Conservation (phyloP, 129 eudicot genomes). For the carrot (Daucus carota) region DH1_v3.0 NC_030384.2:43926001-43926500, state of each 20-base stretch:
- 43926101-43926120: not conserved
- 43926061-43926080: not conserved
- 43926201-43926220: not conserved
- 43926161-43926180: not conserved
- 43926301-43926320: constrained; percentile 6
- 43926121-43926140: not conserved
- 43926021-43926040: not conserved
- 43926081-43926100: not conserved
- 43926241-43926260: not conserved
- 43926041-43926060: not conserved
- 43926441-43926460: constrained; percentile 37
- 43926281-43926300: not conserved
- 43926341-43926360: constrained; percentile 92
- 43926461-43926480: not conserved
- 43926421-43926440: constrained; percentile 60
- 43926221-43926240: not conserved
- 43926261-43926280: not conserved
- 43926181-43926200: not conserved
- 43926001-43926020: not conserved
- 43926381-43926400: constrained; percentile 68
- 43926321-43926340: constrained; percentile 80
- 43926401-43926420: constrained; percentile 65
- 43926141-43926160: not conserved
- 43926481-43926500: not conserved
- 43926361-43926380: constrained; percentile 84